phyloP scores from a whole-genome alignment of 257 asterid species.

The Solanum microdontum region DNA sequence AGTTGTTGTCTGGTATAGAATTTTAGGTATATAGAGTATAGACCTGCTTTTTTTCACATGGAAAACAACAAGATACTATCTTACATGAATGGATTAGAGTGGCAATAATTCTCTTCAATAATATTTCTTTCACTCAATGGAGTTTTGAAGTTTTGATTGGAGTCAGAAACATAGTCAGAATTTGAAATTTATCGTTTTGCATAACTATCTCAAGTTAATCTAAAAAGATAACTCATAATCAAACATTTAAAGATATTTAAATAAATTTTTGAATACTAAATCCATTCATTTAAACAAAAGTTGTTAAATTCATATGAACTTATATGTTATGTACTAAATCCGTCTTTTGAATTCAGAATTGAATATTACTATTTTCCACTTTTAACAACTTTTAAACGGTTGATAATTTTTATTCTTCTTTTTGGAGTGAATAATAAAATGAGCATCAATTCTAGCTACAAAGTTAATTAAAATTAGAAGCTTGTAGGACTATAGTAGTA shows the following conservation, averaged over 20 bases:
- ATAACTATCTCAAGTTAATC: too few species aligned
- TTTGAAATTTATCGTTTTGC: too few species aligned
- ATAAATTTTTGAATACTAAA: too few species aligned
- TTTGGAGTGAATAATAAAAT: neutral
- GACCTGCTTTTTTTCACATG: neutral
- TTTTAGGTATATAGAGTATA: neutral
- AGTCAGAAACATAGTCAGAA: neutral
- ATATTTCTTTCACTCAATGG: neutral
- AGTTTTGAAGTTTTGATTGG: neutral
- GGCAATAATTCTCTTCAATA: neutral
- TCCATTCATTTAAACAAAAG: neutral
- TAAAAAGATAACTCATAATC: neutral
- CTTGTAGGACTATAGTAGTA: neutral
- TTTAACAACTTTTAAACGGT: neutral
- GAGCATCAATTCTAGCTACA: neutral
- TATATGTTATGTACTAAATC: neutral
- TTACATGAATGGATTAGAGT: neutral
- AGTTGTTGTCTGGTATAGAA: neutral
- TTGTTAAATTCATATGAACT: neutral
- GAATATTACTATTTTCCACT: neutral
- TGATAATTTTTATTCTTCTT: neutral
- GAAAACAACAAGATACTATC: neutral
- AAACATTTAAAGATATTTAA: neutral
- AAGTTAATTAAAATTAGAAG: neutral
- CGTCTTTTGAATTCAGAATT: neutral